A percentile compares a stretch with the other conserved stretches of the same genome.
Evolutionary conservation across 2,329 filamentous ascomycete genomes (phyloP).

Genomic region (Aspergillus tanneri): DNA sequence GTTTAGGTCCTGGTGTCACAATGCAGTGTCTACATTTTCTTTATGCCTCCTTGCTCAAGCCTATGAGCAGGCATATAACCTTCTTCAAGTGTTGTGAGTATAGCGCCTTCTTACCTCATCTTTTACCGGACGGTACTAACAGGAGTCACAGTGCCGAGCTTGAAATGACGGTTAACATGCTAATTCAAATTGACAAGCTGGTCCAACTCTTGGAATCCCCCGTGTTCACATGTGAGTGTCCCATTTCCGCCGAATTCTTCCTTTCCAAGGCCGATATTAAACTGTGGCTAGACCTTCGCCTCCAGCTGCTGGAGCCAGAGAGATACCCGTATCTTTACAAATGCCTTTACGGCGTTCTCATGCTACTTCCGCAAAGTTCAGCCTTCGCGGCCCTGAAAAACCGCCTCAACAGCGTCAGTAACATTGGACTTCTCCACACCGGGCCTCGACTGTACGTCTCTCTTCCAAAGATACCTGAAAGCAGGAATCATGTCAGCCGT

Average conservation of each 20-base stretch:
- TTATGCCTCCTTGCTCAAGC: slow-evolving; percentile 92
- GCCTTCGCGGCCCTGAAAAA: slow-evolving; percentile 97
- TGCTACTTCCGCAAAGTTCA: slow-evolving; percentile 97
- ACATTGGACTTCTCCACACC: slow-evolving; percentile 90
- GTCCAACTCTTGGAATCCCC: slow-evolving; percentile 96
- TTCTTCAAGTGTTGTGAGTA: slow-evolving; percentile 87
- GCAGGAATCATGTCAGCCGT: slow-evolving; percentile 7
- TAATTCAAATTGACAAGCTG: slow-evolving; percentile 98
- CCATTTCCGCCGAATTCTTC: slow-evolving; percentile 8
- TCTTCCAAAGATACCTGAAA: slow-evolving; percentile 15
- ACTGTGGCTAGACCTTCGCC: slow-evolving; percentile 69
- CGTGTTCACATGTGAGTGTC: slow-evolving; percentile 85
- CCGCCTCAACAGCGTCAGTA: slow-evolving; percentile 91
- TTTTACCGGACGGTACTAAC: slow-evolving; percentile 18
- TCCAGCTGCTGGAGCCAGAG: slow-evolving; percentile 93
- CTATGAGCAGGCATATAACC: slow-evolving; percentile 95
- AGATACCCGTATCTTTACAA: slow-evolving; percentile 95
- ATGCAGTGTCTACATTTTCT: slow-evolving; percentile 95
- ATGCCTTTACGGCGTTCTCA: slow-evolving; percentile 92
- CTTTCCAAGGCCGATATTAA: slow-evolving; percentile 11
- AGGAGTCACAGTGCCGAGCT: slow-evolving; percentile 70
- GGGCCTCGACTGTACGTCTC: slow-evolving; percentile 71
- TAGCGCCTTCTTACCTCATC: not conserved
- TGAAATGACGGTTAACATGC: slow-evolving; percentile 97
- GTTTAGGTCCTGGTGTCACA: slow-evolving; percentile 97